Evolutionary conservation across 2,329 filamentous ascomycete genomes (phyloP), one percentile per base, ranked within the genome.

Genomic region (Xylariaceae sp.): DNA sequence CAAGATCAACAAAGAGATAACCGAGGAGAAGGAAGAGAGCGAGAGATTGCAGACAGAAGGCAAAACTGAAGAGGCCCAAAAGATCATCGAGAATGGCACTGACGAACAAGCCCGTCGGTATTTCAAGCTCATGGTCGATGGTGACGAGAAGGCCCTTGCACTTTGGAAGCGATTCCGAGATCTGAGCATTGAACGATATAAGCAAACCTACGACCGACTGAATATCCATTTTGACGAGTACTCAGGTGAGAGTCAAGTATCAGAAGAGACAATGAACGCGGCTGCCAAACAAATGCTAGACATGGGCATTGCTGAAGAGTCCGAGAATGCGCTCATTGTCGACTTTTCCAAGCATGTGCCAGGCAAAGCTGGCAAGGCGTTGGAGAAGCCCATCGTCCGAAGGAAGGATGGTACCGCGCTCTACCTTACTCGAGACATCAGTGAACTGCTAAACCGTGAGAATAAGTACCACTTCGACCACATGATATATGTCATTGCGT

Each of bases 401-500:
- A 88, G 89, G 73, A 83, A 81, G 62, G 85, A 88, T 60, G 88
- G 88, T 53, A 89, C 86, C 9, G 87, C 86, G 41, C 79, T 89
- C 35, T 91, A 92, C 68, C 78, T 91, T 46, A 89, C 88, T 49
- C 83, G 88, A 61, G 87, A 92, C 69, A 86, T 91, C 59, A 87
- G 84, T 62, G 86, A 90, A 65, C 80, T 89, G 31, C 72, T 90
- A 51, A 80, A 84, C 65, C 81, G 88, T 53, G 73, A 76, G 43
- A 74, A 80, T 46, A 78, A 78, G 60, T 76, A 77, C 72, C 69
- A 83, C 8, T 89, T 88, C 63, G 86, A 91, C 72, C 83, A 88
- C 68, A 88, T 91, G 86, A 86, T 90, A 58, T 91, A 90, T 65
- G 87, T 91, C 7, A 83, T 90, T 32, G 86, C 86, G 1, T 84